Evolutionary conservation across 1,139 yeast species (phyloP).

Genomic region (Lodderomyces margitis): DNA sequence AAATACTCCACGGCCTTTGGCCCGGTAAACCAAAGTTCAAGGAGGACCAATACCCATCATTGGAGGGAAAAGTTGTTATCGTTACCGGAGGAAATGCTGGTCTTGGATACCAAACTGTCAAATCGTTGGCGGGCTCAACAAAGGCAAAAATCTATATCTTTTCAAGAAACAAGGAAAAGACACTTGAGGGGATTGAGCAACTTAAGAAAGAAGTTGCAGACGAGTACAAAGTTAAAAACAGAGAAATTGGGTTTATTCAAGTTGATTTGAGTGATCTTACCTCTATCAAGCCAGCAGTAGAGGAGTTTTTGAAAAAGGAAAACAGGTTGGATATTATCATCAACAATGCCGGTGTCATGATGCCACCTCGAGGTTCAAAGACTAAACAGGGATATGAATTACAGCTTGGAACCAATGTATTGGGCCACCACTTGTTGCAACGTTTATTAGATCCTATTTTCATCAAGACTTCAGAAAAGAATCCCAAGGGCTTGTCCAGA

Average conservation of each 20-base stretch:
- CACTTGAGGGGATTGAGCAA: constrained; percentile 26
- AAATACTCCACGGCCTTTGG: constrained; percentile 13
- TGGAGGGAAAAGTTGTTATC: constrained; percentile 21
- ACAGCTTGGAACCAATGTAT: constrained; percentile 43
- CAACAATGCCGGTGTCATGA: constrained; percentile 52
- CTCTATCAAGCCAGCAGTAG: constrained; percentile 40
- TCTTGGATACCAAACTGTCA: constrained; percentile 30
- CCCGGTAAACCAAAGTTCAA: constrained; percentile 14
- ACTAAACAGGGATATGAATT: constrained; percentile 15
- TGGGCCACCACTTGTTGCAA: constrained; percentile 51
- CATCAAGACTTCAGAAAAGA: constrained; percentile 25
- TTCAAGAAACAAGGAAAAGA: constrained; percentile 19
- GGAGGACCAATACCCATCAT: constrained; percentile 16
- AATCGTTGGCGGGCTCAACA: constrained; percentile 33
- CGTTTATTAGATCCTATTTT: constrained; percentile 43
- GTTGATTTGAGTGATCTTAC: constrained; percentile 47
- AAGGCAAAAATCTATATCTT: constrained; percentile 32
- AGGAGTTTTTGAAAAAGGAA: constrained; percentile 23
- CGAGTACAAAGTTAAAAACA: constrained; percentile 12
- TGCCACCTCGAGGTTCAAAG: constrained; percentile 31
- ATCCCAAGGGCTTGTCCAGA: constrained; percentile 24
- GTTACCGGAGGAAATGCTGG: constrained; percentile 24
- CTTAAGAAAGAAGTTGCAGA: constrained; percentile 21
- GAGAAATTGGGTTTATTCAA: constrained; percentile 20
- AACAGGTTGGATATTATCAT: constrained; percentile 40